phyloP scores from a whole-genome alignment of 345 rosid species.

The Cardiospermum halicacabum region DNA sequence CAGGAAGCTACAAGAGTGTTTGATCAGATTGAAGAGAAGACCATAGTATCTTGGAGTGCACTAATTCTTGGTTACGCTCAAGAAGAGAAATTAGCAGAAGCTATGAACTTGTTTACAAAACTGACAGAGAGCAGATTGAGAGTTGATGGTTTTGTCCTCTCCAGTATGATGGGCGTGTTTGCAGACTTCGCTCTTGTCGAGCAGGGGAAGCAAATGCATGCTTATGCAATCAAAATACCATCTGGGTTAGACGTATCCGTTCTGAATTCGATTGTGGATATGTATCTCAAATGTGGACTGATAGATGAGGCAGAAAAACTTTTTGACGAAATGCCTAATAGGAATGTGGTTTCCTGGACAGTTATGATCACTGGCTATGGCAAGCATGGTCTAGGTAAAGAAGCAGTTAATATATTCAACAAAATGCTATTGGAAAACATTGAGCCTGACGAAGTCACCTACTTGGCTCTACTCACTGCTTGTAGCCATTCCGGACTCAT shows the following conservation, averaged over 20 bases:
- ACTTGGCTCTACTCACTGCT: slow-evolving; percentile 74
- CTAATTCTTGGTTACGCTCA: slow-evolving; percentile 83
- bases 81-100: slow-evolving; percentile 55
- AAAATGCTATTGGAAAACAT: slow-evolving; percentile 43
- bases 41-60: slow-evolving; percentile 65
- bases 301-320: slow-evolving; percentile 60
- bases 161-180: slow-evolving; percentile 68
- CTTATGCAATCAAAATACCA: slow-evolving; percentile 52
- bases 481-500: slow-evolving; percentile 86
- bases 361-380: slow-evolving; percentile 86
- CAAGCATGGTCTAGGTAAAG: slow-evolving; percentile 75
- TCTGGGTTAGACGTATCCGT: slow-evolving; percentile 64
- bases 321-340: slow-evolving; percentile 49
- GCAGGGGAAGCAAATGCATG: slow-evolving; percentile 89
- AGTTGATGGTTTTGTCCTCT: slow-evolving; percentile 61
- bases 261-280: slow-evolving; percentile 62
- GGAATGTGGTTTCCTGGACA: slow-evolving; percentile 87
- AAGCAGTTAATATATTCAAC: slow-evolving; percentile 48
- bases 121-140: slow-evolving; percentile 34
- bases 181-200: slow-evolving; percentile 81
- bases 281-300: slow-evolving; percentile 88
- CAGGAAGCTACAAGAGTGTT: slow-evolving; percentile 53
- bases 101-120: slow-evolving; percentile 62
- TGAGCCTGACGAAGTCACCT: slow-evolving; percentile 75
- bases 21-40: slow-evolving; percentile 49